Evolutionary conservation across 371 early-diverging fungal genomes (phyloP).

Genomic region (Capillidium rhysosporum): DNA sequence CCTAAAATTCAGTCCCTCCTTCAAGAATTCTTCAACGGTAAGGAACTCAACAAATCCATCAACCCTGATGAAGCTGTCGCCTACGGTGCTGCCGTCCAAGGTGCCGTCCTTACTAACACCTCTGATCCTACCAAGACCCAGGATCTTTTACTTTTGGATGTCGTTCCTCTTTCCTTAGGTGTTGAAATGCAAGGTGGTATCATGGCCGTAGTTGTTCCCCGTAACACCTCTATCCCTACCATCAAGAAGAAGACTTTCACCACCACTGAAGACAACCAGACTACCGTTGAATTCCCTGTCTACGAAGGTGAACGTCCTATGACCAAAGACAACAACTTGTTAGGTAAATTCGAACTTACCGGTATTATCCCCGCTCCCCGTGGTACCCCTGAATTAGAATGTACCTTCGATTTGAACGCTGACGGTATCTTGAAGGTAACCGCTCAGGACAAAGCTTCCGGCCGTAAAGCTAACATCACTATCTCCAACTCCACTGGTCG

Average conservation of each 20-base stretch:
- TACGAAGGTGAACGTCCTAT: slow-evolving; percentile 84
- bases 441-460: slow-evolving; percentile 81
- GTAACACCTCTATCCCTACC: slow-evolving; percentile 83
- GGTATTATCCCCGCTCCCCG: slow-evolving; percentile 79
- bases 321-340: slow-evolving; percentile 83
- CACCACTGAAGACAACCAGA: slow-evolving; percentile 88
- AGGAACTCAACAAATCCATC: slow-evolving; percentile 65
- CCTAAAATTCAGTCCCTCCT: slow-evolving; percentile 90
- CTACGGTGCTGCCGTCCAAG: slow-evolving; percentile 91
- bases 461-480: slow-evolving; percentile 73
- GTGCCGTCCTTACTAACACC: slow-evolving; percentile 57
- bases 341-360: slow-evolving; percentile 78
- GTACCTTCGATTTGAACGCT: slow-evolving; percentile 86
- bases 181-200: slow-evolving; percentile 87
- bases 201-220: slow-evolving; percentile 54
- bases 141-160: slow-evolving; percentile 66
- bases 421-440: slow-evolving; percentile 90
- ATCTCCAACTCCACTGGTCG: slow-evolving; percentile 83
- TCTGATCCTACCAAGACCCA: slow-evolving; percentile 41
- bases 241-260: slow-evolving; percentile 82
- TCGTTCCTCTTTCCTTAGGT: slow-evolving; percentile 76
- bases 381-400: slow-evolving; percentile 80
- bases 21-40: slow-evolving; percentile 77
- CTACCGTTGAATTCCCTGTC: slow-evolving; percentile 78
- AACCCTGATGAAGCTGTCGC: slow-evolving; percentile 94